Evolutionary conservation across 345 rosid genomes (phyloP).

Genomic region (Lagerstroemia speciosa): DNA sequence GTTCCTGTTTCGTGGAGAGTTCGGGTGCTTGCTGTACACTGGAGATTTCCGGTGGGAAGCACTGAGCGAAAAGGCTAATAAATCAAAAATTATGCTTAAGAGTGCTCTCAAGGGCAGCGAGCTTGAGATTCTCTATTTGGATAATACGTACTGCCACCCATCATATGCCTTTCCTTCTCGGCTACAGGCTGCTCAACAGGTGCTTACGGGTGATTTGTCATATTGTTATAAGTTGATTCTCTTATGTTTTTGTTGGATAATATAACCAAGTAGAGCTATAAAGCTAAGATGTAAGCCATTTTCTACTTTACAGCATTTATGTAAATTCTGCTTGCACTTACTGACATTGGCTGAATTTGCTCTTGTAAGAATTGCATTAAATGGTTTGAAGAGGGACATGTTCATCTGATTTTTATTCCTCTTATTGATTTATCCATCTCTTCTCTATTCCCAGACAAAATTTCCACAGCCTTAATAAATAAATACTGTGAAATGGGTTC

Average conservation of each 20-base stretch:
- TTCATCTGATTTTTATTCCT: too few species aligned
- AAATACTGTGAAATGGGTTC: too few species aligned
- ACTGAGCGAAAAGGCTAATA: conserved; percentile 19
- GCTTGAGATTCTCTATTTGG: conserved; percentile 51
- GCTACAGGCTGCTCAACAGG: conserved; percentile 48
- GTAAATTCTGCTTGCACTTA: too few species aligned
- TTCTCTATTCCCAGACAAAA: too few species aligned
- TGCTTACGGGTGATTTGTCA: conserved; percentile 5
- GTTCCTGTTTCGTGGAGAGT: conserved; percentile 67
- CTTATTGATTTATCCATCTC: too few species aligned
- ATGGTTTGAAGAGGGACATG: too few species aligned
- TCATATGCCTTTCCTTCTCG: conserved; percentile 52
- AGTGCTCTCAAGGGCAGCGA: conserved; percentile 31
- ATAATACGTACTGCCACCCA: conserved; percentile 75
- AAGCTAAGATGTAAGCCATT: not conserved
- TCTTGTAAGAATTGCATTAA: too few species aligned
- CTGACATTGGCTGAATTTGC: too few species aligned
- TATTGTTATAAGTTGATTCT: not conserved
- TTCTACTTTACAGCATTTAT: not conserved
- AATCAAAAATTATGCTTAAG: conserved; percentile 26
- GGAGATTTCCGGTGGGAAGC: conserved; percentile 75
- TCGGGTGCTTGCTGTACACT: conserved; percentile 63
- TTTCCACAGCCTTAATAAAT: too few species aligned
- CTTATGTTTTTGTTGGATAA: not conserved
- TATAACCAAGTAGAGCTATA: not conserved